Evolutionary conservation across 1,139 yeast genomes (phyloP).

Genomic region (Diutina sp.): DNA sequence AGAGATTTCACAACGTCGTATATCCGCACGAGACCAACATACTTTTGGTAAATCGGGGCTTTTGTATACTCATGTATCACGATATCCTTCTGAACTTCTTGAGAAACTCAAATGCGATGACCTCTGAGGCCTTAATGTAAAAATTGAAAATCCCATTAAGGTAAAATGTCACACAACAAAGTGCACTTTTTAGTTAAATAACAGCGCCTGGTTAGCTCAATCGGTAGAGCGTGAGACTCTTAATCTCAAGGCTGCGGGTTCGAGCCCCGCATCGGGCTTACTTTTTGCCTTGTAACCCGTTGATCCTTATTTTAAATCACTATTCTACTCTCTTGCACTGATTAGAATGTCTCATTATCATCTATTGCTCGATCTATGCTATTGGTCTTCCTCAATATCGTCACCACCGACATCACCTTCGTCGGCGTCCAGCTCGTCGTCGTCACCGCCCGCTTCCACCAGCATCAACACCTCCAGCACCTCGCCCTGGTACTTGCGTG

Average conservation of each 20-base stretch:
- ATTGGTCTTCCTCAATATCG: not conserved
- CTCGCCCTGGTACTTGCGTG: slow-evolving; percentile 49
- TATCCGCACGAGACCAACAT: no score
- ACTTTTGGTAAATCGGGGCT: no score
- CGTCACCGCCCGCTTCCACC: slow-evolving; percentile 46
- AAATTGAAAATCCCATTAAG: no score
- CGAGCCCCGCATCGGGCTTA: slow-evolving; percentile 4
- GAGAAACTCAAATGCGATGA: no score
- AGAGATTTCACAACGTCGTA: no score
- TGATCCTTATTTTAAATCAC: not conserved
- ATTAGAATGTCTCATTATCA: not conserved
- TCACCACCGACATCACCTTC: not conserved
- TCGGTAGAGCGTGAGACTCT: slow-evolving; percentile 18
- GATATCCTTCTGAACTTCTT: no score
- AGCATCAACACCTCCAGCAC: slow-evolving; percentile 43
- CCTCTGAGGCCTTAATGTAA: no score
- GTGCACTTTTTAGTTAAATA: not conserved
- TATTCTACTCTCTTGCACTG: not conserved
- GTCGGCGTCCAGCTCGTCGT: slow-evolving; percentile 28
- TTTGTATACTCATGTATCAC: no score
- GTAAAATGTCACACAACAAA: not conserved
- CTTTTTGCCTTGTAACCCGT: not conserved
- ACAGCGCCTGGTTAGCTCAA: slow-evolving; percentile 9
- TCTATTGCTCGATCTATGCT: not conserved
- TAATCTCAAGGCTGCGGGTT: slow-evolving; percentile 9